These are phyloP conservation scores for Leptomonas pyrrhocoris DNA, from an alignment of 208 protist species.

Conservation along the genomic window DNA sequence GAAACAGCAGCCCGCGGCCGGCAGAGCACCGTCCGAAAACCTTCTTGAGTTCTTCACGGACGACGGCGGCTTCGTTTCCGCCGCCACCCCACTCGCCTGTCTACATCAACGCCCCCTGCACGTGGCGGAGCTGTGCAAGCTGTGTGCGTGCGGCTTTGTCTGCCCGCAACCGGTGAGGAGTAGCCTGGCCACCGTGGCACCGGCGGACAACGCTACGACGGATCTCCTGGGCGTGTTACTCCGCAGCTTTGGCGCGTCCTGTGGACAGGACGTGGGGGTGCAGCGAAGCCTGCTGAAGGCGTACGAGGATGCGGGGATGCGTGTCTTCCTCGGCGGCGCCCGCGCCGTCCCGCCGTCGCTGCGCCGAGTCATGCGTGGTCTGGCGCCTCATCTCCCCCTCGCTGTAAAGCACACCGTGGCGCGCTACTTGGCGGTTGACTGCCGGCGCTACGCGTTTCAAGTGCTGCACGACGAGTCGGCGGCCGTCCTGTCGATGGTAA, in stretches of 20 bases:
- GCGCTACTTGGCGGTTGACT: constrained; percentile 72
- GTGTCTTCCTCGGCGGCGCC: constrained; percentile 63
- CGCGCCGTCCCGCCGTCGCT: constrained; percentile 51
- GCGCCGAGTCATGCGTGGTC: constrained; percentile 25
- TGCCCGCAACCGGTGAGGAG: constrained; percentile 23
- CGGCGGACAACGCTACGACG: neutral
- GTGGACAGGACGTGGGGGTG: constrained; percentile 34
- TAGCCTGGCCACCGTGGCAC: neutral
- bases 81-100: constrained; percentile 17
- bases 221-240: constrained; percentile 42
- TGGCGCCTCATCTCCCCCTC: constrained; percentile 50
- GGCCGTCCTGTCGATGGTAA: constrained; percentile 57
- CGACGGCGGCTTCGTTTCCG: constrained; percentile 33
- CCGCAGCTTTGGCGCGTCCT: constrained; percentile 15
- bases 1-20: neutral
- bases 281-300: constrained; percentile 62
- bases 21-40: no score
- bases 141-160: constrained; percentile 39
- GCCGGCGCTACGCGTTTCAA: constrained; percentile 73
- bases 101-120: constrained; percentile 22
- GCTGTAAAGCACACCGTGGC: constrained; percentile 57
- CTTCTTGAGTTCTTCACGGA: constrained; percentile 39
- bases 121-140: constrained; percentile 7
- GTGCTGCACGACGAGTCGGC: constrained; percentile 62
- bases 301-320: constrained; percentile 21